phyloP scores from a whole-genome alignment of 2,329 filamentous ascomycete species.

The Dactylellina parvicollis region DNA sequence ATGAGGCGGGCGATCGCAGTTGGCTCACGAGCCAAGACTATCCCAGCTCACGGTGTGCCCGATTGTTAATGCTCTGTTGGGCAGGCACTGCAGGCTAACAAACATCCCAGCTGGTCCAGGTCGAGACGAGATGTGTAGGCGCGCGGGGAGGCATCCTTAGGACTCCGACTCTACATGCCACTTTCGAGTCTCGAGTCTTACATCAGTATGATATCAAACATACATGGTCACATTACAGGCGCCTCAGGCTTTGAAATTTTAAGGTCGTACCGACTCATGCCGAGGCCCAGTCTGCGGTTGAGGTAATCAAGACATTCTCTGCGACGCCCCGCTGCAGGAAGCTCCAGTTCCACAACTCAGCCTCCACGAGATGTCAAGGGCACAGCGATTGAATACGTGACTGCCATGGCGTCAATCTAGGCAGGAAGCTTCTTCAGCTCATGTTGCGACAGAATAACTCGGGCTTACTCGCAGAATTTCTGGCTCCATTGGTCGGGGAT shows the following conservation, averaged over 20 bases:
- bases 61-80: conserved; percentile 28
- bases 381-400: neutral
- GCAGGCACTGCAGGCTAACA: conserved; percentile 43
- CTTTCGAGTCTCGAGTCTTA: neutral
- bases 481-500: neutral
- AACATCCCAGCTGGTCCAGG: conserved; percentile 30
- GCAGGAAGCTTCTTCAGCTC: conserved; percentile 49
- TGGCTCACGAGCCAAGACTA: conserved; percentile 38
- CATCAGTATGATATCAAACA: conserved; percentile 4
- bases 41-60: conserved; percentile 48
- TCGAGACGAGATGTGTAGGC: conserved; percentile 10
- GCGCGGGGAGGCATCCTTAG: conserved; percentile 22
- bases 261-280: neutral
- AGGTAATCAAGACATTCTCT: conserved; percentile 11
- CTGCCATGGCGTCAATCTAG: conserved; percentile 9
- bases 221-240: neutral
- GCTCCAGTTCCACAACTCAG: conserved; percentile 26
- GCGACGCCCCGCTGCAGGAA: conserved; percentile 20
- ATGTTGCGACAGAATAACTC: conserved; percentile 4
- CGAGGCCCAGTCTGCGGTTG: conserved; percentile 3
- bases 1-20: conserved; percentile 46
- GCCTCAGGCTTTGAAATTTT: neutral
- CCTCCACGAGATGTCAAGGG: neutral
- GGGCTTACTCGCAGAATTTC: conserved; percentile 5
- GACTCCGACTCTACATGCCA: conserved; percentile 9